A percentile compares a stretch with the other conserved stretches of the same genome.
phyloP scores from a whole-genome alignment of 306 rosid genomes.

The Cajanus cajan region DNA sequence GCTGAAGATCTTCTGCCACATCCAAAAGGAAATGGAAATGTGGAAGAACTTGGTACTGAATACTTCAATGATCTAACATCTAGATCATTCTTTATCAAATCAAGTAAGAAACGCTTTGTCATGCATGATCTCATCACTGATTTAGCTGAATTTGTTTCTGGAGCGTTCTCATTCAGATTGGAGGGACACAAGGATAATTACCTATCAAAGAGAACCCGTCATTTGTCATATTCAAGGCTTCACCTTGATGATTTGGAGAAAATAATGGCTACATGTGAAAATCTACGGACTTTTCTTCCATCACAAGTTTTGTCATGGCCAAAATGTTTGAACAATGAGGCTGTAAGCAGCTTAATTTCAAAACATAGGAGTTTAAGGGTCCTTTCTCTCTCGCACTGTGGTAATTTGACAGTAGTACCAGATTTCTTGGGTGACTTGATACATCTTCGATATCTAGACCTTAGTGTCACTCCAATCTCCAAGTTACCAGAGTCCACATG shows the following conservation, averaged over 20 bases:
- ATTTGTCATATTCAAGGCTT: constrained; percentile 3
- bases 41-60: background rate
- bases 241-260: background rate
- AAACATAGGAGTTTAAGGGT: background rate
- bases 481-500: constrained; percentile 4
- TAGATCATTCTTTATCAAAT: background rate
- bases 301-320: background rate
- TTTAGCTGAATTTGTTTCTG: constrained; percentile 6
- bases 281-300: background rate
- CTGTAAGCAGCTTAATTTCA: background rate
- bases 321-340: constrained; percentile 10
- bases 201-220: background rate
- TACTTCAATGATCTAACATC: background rate
- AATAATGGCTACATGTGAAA: background rate
- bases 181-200: background rate
- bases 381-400: constrained; percentile 1
- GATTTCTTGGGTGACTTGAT: background rate
- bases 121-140: background rate
- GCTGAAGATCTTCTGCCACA: background rate
- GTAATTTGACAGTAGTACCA: background rate
- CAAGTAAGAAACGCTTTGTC: background rate
- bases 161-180: constrained; percentile 7
- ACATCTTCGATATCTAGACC: background rate
- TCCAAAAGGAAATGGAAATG: background rate
- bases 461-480: background rate